Percentiles rank a stretch among this genome's conserved stretches.
Evolutionary conservation across 441 rosid genomes (phyloP).

Genomic region (Raphanus hybrid): DNA sequence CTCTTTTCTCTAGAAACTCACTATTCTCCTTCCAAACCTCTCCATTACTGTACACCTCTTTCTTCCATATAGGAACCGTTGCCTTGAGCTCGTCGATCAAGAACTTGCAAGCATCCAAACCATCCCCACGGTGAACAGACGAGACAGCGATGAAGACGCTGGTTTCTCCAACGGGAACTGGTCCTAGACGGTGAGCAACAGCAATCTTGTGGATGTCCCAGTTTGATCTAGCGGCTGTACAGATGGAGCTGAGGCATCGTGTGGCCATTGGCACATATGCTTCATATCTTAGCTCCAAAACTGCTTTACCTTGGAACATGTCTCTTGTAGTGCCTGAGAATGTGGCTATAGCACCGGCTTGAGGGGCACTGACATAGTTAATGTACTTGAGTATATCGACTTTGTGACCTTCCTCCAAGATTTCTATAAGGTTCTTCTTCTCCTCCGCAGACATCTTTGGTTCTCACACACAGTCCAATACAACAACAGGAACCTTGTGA

Average conservation of each 20-base stretch:
- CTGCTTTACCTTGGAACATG: constrained; percentile 76
- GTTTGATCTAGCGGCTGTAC: constrained; percentile 65
- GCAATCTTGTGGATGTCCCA: constrained; percentile 80
- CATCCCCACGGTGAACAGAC: constrained; percentile 79
- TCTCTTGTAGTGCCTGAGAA: constrained; percentile 87
- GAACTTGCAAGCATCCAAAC: constrained; percentile 83
- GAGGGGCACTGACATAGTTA: constrained; percentile 70
- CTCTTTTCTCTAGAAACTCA: constrained; percentile 69
- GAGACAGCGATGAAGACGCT: constrained; percentile 86
- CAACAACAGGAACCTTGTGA: neutral
- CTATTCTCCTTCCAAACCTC: constrained; percentile 88
- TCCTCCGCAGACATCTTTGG: constrained; percentile 59
- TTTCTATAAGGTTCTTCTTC: constrained; percentile 61
- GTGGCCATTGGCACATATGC: constrained; percentile 89
- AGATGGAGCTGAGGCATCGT: constrained; percentile 60
- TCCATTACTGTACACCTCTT: constrained; percentile 87
- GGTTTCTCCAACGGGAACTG: constrained; percentile 86
- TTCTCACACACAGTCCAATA: neutral
- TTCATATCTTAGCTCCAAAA: constrained; percentile 82
- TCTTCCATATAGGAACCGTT: constrained; percentile 89
- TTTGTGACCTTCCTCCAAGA: constrained; percentile 65
- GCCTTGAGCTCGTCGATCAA: constrained; percentile 85
- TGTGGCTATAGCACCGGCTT: constrained; percentile 80
- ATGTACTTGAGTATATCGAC: constrained; percentile 68
- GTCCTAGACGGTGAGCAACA: constrained; percentile 74